Conservation (phyloP, 1,284 basidiomycete species). For the Meripilus lineatus region DNA sequence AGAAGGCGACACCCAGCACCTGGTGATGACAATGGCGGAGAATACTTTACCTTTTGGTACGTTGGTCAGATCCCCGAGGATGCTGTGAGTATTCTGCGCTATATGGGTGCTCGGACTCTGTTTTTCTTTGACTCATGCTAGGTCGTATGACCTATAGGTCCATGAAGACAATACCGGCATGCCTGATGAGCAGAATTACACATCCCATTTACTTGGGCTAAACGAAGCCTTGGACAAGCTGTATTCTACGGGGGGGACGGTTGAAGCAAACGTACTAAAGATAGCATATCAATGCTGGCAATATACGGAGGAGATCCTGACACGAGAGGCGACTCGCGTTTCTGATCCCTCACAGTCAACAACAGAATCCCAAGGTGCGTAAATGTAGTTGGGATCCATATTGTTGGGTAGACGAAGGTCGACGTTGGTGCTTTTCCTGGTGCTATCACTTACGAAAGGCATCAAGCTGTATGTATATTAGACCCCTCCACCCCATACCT, state of each 20-base stretch:
- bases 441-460: no score
- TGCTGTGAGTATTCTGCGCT: conserved; percentile 34
- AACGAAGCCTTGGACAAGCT: conserved; percentile 23
- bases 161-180: conserved; percentile 46
- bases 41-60: conserved; percentile 53
- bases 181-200: conserved; percentile 48
- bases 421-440: no score
- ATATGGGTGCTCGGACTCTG: not conserved
- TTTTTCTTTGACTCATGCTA: not conserved
- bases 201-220: conserved; percentile 24
- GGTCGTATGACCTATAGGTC: conserved; percentile 28
- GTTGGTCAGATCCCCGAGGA: conserved; percentile 44
- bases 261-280: not conserved
- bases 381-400: no score
- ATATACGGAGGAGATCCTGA: not conserved
- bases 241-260: not conserved
- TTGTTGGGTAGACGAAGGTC: no score
- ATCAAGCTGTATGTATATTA: no score
- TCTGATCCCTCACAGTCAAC: no score
- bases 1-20: conserved; percentile 12
- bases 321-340: no score
- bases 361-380: no score
- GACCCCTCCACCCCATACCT: no score
- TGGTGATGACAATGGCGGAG: conserved; percentile 28
- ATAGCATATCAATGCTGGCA: not conserved